These are phyloP conservation scores for Obba rivulosa DNA, from an alignment of 768 basidiomycete species.

Conservation along the genomic window DNA sequence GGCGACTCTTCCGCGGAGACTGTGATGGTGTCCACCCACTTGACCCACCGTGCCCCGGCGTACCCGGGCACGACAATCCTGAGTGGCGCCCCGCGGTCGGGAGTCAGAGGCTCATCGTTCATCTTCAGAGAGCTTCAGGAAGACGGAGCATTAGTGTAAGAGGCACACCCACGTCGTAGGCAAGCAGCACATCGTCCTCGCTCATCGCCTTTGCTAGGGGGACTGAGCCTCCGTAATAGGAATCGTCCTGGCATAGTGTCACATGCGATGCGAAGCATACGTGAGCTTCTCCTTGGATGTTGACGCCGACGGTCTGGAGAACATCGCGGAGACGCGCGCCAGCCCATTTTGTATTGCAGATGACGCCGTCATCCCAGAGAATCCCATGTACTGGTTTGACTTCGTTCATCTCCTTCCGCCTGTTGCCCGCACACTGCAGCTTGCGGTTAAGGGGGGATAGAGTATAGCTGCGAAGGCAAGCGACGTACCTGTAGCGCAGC, in stretches of 20 bases:
- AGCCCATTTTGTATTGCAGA: slow-evolving; percentile 63
- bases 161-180: slow-evolving; percentile 21
- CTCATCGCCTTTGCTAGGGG: slow-evolving; percentile 7
- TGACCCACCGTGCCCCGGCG: slow-evolving; percentile 71
- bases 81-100: slow-evolving; percentile 61
- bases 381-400: slow-evolving; percentile 18
- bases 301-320: slow-evolving; percentile 24
- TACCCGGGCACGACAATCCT: slow-evolving; percentile 66
- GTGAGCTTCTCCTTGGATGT: slow-evolving; percentile 4
- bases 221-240: slow-evolving; percentile 10
- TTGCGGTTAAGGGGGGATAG: not conserved
- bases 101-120: slow-evolving; percentile 53
- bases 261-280: slow-evolving; percentile 10
- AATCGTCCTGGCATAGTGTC: slow-evolving; percentile 10
- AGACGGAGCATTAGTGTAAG: not conserved
- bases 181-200: slow-evolving; percentile 7
- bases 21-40: slow-evolving; percentile 64
- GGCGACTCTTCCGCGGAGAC: slow-evolving; percentile 51
- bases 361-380: slow-evolving; percentile 47
- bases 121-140: slow-evolving; percentile 35
- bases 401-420: slow-evolving; percentile 20
- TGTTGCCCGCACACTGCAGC: slow-evolving; percentile 22
- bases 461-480: not conserved
- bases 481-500: slow-evolving; percentile 22
- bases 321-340: slow-evolving; percentile 56